phyloP scores from a whole-genome alignment of 176 grass and related monocot species.

The Avena insularis region DNA sequence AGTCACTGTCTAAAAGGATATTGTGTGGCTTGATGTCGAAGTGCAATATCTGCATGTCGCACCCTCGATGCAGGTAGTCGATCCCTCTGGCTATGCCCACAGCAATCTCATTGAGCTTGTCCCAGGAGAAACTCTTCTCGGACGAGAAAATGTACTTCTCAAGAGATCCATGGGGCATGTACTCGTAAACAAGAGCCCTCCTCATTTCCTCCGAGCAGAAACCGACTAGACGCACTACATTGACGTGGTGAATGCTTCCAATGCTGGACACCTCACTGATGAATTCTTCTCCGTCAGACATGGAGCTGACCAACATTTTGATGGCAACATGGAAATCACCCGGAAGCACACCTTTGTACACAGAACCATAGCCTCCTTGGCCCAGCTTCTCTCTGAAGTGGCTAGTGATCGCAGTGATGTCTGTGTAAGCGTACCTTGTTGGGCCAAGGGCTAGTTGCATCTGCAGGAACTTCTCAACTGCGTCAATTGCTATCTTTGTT shows the following conservation, averaged over 20 bases:
- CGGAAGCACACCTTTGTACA: slow-evolving; percentile 2
- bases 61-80: slow-evolving; percentile 8
- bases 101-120: slow-evolving; percentile 19
- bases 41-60: neutral
- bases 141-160: neutral
- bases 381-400: slow-evolving; percentile 2
- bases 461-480: slow-evolving; percentile 20
- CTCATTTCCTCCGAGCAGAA: slow-evolving; percentile 28
- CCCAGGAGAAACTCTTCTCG: slow-evolving; percentile 20
- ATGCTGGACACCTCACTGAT: slow-evolving; percentile 16
- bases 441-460: slow-evolving; percentile 1
- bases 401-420: slow-evolving; percentile 19
- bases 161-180: neutral
- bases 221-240: neutral
- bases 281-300: slow-evolving; percentile 8
- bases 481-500: neutral
- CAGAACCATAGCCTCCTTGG: neutral
- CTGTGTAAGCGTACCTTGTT: slow-evolving; percentile 8
- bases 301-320: slow-evolving; percentile 10
- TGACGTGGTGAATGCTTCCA: slow-evolving; percentile 20
- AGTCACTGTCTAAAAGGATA: neutral
- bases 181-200: slow-evolving; percentile 1
- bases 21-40: neutral
- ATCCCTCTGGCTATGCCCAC: slow-evolving; percentile 7
- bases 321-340: slow-evolving; percentile 1